A percentile compares a stretch with the other conserved stretches of the same genome.
These are phyloP conservation scores for Myxozyma neotropica DNA, from an alignment of 805 yeast genomes.

Conservation along the genomic window DNA sequence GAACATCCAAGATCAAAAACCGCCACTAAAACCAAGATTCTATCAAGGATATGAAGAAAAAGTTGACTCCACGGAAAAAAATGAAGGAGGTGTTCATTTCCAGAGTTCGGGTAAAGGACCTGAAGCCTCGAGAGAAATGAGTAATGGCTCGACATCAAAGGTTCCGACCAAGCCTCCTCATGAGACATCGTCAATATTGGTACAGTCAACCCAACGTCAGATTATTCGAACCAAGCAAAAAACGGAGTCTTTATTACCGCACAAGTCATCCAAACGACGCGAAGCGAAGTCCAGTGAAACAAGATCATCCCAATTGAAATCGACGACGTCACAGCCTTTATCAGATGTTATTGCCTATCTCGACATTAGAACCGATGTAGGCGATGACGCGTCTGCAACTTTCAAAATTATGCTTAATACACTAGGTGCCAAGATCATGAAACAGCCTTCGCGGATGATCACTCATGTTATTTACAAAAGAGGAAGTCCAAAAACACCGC, in stretches of 20 bases:
- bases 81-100: neutral
- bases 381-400: constrained; percentile 32
- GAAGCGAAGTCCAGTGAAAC: neutral
- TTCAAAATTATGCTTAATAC: constrained; percentile 17
- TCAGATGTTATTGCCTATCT: constrained; percentile 25
- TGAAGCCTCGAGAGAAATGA: neutral
- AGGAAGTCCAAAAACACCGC: constrained; percentile 30
- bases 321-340: constrained; percentile 12
- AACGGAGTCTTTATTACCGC: neutral
- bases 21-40: neutral
- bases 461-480: constrained; percentile 34
- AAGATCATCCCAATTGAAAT: neutral
- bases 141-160: neutral
- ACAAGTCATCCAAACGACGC: neutral
- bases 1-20: neutral
- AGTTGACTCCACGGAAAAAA: neutral
- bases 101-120: neutral
- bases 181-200: neutral
- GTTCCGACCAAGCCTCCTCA: constrained; percentile 12
- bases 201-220: neutral
- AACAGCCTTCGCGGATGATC: constrained; percentile 12
- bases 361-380: constrained; percentile 31
- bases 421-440: constrained; percentile 32
- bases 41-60: neutral
- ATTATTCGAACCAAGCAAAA: neutral